Base-by-base conservation (phyloP, 371 early-diverging fungal species). In the Smittium mucronatum region DNA sequence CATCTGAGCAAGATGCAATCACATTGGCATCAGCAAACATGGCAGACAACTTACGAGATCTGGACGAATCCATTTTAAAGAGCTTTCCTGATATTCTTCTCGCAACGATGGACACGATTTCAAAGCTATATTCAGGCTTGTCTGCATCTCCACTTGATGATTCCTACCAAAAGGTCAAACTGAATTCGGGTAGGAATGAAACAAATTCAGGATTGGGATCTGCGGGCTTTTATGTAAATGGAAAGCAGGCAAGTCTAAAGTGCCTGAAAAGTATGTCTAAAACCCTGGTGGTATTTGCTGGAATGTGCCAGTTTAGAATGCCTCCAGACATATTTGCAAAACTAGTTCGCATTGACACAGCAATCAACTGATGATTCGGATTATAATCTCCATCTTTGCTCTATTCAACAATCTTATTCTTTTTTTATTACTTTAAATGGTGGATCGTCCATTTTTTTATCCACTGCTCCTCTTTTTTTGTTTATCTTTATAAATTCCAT, bases 291-390 rank as follows among this genome's bases (percentile, higher is more conserved):
- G 82, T 87, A 58, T 93, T 92, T 83, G 86, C 89, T 0, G 93
- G 93, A 15, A 82, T 86, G 70, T 83, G 93, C 68, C 89, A 89
- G 76, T 89, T 90, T 78, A 80, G 88, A 30, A 89, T 93, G 76
- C 89, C 93, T 2, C 82, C 83, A 1, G 93, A 93, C 67, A 87
- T 87, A 0, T 86, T 88, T 67, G 85, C 87, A 15, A 82, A 83
- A 70, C 79, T 95, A 61, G 93, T 88, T 75, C 86, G 87, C 68
- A 83, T 87, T 74, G 86, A 88, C 36, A 85, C 86, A 5, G 74
- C 83, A 77, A 86, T 90, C 82, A 78, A 76, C 36, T 88, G n/a
- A n/a, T n/a, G n/a, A n/a, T n/a, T n/a, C n/a, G n/a, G n/a, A n/a
- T n/a, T n/a, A n/a, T n/a, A n/a, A n/a, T n/a, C n/a, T n/a, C n/a